These are phyloP conservation scores for Linnemannia exigua DNA, from an alignment of 192 early-diverging fungal species.

Conservation along the genomic window DNA sequence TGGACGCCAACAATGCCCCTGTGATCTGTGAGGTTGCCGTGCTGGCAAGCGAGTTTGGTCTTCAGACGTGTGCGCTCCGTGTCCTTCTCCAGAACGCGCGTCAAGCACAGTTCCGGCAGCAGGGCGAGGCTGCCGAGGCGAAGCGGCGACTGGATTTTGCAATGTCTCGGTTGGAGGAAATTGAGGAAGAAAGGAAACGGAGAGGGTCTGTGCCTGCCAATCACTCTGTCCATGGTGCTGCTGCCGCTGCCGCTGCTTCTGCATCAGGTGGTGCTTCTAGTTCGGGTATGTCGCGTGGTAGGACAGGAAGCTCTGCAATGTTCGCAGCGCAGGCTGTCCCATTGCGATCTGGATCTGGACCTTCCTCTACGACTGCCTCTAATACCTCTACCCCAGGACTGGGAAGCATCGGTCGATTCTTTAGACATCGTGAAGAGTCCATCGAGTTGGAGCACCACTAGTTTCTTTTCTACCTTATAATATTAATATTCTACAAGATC, in stretches of 20 bases:
- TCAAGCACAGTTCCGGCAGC: slow-evolving; percentile 28
- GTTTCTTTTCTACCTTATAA: not conserved
- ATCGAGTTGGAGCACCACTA: slow-evolving; percentile 5
- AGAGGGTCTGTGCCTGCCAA: slow-evolving; percentile 28
- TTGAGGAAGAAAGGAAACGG: slow-evolving; percentile 39
- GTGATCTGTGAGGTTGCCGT: slow-evolving; percentile 46
- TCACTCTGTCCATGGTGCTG: not conserved
- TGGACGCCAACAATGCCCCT: slow-evolving; percentile 40
- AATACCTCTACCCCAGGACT: slow-evolving; percentile 33
- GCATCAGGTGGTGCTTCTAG: not conserved
- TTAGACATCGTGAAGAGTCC: slow-evolving; percentile 46
- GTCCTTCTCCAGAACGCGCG: slow-evolving; percentile 36
- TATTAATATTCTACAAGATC: not conserved
- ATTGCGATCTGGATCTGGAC: not conserved
- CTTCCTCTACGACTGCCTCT: slow-evolving; percentile 4
- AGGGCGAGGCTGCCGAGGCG: slow-evolving; percentile 43
- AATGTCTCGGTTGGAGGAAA: slow-evolving; percentile 43
- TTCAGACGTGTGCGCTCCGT: slow-evolving; percentile 44
- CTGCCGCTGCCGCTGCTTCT: not conserved
- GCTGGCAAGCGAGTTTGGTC: slow-evolving; percentile 45
- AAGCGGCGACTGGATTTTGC: slow-evolving; percentile 46
- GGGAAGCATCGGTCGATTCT: slow-evolving; percentile 38
- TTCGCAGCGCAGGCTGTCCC: not conserved
- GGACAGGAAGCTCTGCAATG: not conserved
- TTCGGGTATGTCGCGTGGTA: not conserved